Conservation (phyloP, 148 eudicot species). For the Dianthus caryophyllus region DNA sequence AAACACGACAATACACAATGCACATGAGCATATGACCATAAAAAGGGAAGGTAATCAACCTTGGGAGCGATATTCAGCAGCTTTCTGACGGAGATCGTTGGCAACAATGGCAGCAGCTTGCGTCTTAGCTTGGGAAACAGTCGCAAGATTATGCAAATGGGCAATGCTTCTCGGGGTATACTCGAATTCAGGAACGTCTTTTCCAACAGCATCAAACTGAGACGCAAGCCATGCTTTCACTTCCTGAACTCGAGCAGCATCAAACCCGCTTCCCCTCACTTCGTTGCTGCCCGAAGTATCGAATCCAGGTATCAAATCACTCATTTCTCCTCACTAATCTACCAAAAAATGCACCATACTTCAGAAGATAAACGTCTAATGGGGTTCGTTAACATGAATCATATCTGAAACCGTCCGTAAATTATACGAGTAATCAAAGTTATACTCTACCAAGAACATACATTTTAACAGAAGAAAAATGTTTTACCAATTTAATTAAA, state of each 20-base stretch:
- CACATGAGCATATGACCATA: background rate
- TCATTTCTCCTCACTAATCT: constrained; percentile 43
- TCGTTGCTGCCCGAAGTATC: constrained; percentile 39
- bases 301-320: constrained; percentile 46
- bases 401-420: too few relatives aligned
- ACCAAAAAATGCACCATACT: background rate
- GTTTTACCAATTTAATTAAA: too few relatives aligned
- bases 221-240: constrained; percentile 86
- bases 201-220: constrained; percentile 78
- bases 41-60: constrained; percentile 31
- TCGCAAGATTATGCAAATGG: constrained; percentile 75
- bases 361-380: background rate
- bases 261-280: constrained; percentile 49
- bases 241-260: constrained; percentile 74
- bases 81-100: constrained; percentile 83
- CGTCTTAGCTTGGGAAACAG: constrained; percentile 83
- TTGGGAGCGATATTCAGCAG: constrained; percentile 82
- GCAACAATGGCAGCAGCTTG: constrained; percentile 92
- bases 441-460: too few relatives aligned
- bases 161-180: constrained; percentile 84
- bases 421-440: too few relatives aligned
- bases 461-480: too few relatives aligned
- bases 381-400: too few relatives aligned
- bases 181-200: constrained; percentile 89
- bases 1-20: background rate